Conservation (phyloP, 169 alveolate genomes). For the Plasmodium coatneyi region DNA sequence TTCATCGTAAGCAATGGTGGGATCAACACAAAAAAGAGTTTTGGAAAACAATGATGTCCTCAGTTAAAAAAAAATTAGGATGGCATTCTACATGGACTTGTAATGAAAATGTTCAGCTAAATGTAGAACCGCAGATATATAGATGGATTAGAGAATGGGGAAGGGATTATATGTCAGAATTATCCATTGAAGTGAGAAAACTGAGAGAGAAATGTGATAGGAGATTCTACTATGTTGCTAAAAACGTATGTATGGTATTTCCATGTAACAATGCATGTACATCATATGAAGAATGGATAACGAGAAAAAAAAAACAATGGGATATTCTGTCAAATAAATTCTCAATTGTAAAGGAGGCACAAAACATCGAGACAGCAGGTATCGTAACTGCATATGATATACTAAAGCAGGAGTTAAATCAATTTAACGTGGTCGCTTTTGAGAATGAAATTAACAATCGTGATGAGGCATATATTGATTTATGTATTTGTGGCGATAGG, state of each 20-base stretch:
- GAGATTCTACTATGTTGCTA: not conserved
- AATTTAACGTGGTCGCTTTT: not conserved
- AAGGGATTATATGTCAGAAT: not conserved
- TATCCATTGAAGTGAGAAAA: not conserved
- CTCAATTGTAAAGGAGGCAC: not conserved
- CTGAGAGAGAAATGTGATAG: not conserved
- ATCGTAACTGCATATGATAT: not conserved
- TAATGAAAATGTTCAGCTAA: not conserved
- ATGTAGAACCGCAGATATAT: not conserved
- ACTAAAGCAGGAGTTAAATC: not conserved
- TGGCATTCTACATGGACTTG: not conserved
- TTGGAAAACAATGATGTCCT: not conserved
- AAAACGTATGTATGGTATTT: not conserved
- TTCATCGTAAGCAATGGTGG: not conserved
- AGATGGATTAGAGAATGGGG: constrained; percentile 7
- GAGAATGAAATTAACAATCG: not conserved
- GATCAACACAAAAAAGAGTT: not conserved
- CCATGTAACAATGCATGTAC: not conserved
- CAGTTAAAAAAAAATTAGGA: not conserved
- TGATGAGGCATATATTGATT: not conserved
- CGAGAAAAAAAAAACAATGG: not conserved
- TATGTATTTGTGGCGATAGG: not conserved
- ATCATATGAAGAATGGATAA: not conserved
- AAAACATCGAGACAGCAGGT: not conserved
- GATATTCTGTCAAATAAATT: not conserved